These are phyloP conservation scores for Nicotiana undulata DNA, from an alignment of 257 asterid genomes.

Conservation along the genomic window DNA sequence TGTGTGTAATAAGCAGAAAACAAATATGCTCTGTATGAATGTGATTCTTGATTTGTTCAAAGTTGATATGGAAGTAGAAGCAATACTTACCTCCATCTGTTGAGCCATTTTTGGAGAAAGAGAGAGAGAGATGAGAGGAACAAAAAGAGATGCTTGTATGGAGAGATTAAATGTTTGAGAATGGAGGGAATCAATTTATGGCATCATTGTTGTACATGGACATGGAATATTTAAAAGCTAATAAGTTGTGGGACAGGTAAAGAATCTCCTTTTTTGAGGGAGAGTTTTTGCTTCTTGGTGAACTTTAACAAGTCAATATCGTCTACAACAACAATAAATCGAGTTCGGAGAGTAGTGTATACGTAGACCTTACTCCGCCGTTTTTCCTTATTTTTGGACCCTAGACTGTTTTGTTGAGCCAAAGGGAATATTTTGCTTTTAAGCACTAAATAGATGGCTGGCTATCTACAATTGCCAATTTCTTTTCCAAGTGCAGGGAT, in stretches of 20 bases:
- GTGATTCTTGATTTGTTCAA: background rate
- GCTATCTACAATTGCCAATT: background rate
- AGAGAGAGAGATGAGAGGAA: conserved; percentile 4
- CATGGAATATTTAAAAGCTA: conserved; percentile 63
- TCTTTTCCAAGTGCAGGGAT: background rate
- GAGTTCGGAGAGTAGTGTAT: too few species aligned
- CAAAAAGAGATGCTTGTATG: conserved; percentile 15
- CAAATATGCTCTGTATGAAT: background rate
- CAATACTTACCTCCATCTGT: conserved; percentile 42
- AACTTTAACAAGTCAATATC: conserved; percentile 7
- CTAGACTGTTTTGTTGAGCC: conserved; percentile 23
- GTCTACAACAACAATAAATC: too few species aligned
- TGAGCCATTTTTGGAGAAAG: conserved; percentile 27
- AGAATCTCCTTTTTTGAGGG: conserved; percentile 44
- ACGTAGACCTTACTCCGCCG: too few species aligned
- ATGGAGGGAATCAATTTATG: conserved; percentile 53
- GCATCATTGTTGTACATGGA: conserved; percentile 39
- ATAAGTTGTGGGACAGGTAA: conserved; percentile 70
- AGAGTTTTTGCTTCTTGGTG: conserved; percentile 3
- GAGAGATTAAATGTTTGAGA: conserved; percentile 4
- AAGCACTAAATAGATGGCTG: conserved; percentile 14
- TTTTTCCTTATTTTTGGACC: conserved; percentile 23
- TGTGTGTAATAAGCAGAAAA: background rate
- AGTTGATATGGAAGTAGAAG: background rate
- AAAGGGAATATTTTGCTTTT: conserved; percentile 17